Evolutionary conservation across 805 yeast genomes (phyloP), one percentile per base, ranked within the genome.

Genomic region (Zygoascus flipseniorum): DNA sequence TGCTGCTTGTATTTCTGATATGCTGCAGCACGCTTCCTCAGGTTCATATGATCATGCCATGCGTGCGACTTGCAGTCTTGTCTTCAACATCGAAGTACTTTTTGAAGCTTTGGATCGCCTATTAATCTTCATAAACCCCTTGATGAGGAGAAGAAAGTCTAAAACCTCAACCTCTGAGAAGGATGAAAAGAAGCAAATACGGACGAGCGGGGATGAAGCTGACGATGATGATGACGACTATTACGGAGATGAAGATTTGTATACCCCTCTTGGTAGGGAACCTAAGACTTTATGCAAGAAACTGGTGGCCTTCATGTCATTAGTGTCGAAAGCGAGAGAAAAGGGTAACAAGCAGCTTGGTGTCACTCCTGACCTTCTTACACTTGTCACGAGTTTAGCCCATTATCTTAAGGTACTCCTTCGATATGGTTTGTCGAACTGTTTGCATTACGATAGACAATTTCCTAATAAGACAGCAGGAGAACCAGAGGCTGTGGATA

Each of bases 211-310:
- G 13, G 11, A 14, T 31, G 41, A 32, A 8, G 41, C 16, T n/a
- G 41, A 31, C 9, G 35, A 49, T 4, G 57, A 56, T 20, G 58
- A 53, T 11, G 47, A 46, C 28, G 53, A 51, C 2, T 56, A 53
- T 13, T 43, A 46, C 23, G 53, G 48, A 1, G 56, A 58, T 14
- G 52, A 47, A 13, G 43, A 47, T 5, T 46, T 47, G 19, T 57
- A 62, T 35, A 47, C 59, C 31, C 52, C 53, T 16, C 54, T 64
- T 11, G 74, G 74, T 20, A 65, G 69, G 45, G 88, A 87, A 68
- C 97, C 99, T 11, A 77, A 95, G 64, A 86, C 86, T 50, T 76
- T 93, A 49, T 86, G 96, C 8, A 89, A 96, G 6, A 90, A 89
- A 65, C 76, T 93, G 8, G 90, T 93, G 85, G 82, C 88, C 48